A percentile compares a stretch with the other conserved stretches of the same genome.
Evolutionary conservation across 2,329 filamentous ascomycete species (phyloP).

Genomic region (Dothiorella sarmentorum): DNA sequence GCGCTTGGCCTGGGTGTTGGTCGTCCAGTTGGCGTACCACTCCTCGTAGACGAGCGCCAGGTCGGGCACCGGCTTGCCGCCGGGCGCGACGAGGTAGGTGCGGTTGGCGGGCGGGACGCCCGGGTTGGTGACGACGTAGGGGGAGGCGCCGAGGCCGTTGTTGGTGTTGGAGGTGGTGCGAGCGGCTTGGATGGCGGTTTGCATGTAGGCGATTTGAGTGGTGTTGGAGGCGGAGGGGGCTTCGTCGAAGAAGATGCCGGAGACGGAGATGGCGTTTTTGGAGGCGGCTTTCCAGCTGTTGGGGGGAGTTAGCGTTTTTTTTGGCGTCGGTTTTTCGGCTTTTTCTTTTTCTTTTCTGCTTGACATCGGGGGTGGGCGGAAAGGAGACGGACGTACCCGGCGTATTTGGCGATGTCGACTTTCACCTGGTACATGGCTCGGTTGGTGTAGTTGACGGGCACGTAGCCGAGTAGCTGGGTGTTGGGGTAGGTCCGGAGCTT

Average conservation of each 20-base stretch:
- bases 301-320: neutral
- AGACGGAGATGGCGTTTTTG: neutral
- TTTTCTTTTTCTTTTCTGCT: too few species aligned
- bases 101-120: neutral
- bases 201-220: neutral
- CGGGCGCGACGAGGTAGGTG: neutral
- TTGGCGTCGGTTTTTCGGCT: too few species aligned
- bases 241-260: slow-evolving; percentile 12
- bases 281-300: neutral
- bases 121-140: slow-evolving; percentile 6
- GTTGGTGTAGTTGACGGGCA: slow-evolving; percentile 51
- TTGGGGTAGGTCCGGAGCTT: slow-evolving; percentile 52
- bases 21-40: neutral
- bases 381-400: neutral
- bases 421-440: slow-evolving; percentile 58
- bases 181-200: neutral
- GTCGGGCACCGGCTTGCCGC: neutral
- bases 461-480: slow-evolving; percentile 48
- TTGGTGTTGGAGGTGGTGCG: neutral
- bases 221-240: neutral
- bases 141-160: neutral
- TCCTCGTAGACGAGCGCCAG: slow-evolving; percentile 1
- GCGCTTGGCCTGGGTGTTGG: neutral
- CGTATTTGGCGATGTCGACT: neutral
- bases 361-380: neutral